These are phyloP conservation scores for Ogataea sp. DNA, from an alignment of 805 yeast species.

Conservation along the genomic window DNA sequence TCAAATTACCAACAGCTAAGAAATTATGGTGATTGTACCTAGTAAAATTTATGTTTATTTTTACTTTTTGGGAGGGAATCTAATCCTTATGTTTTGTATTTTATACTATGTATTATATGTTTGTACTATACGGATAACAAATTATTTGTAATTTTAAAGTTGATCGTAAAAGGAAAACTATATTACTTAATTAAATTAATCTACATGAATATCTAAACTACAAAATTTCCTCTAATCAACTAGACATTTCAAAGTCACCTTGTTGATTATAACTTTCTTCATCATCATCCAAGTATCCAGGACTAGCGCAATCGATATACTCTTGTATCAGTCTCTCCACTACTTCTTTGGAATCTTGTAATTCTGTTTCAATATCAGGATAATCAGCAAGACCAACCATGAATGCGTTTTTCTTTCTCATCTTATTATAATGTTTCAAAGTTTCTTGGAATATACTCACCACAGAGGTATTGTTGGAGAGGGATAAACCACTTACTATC, in stretches of 20 bases:
- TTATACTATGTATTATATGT: no score
- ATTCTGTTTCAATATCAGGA: constrained; percentile 38
- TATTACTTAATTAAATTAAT: no score
- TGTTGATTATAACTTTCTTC: constrained; percentile 61
- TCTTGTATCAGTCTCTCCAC: constrained; percentile 38
- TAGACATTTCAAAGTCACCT: constrained; percentile 24
- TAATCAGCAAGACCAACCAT: constrained; percentile 63
- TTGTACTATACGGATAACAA: no score
- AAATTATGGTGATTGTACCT: no score
- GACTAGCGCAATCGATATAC: constrained; percentile 33
- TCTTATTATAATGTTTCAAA: constrained; percentile 68
- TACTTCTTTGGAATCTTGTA: constrained; percentile 40
- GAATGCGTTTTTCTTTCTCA: constrained; percentile 77
- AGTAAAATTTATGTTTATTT: no score
- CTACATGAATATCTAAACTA: no score
- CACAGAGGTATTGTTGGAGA: constrained; percentile 77
- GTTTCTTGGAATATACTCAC: constrained; percentile 58
- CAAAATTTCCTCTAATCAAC: constrained; percentile 15
- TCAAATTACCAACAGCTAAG: no score
- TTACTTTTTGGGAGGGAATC: no score
- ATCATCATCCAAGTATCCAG: constrained; percentile 39
- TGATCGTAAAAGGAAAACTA: no score
- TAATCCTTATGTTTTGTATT: no score
- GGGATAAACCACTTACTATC: constrained; percentile 71
- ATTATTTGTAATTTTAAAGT: no score